Conservation (phyloP, 129 eudicot species). For the Escallonia herrerae region DNA sequence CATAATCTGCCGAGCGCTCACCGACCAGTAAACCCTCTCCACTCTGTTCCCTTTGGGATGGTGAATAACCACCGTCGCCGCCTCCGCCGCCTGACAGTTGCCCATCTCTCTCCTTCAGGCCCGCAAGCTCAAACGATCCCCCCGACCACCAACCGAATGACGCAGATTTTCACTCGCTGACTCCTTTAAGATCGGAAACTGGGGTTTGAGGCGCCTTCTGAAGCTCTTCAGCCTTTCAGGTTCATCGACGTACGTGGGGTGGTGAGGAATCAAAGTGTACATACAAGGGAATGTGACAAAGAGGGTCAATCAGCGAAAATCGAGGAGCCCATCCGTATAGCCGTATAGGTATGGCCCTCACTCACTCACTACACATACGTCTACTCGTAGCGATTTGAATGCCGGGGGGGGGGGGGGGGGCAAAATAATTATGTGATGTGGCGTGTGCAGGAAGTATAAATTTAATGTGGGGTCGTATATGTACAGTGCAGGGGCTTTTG, state of each 20-base stretch:
- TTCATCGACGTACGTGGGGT: not conserved
- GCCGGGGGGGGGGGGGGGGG: not conserved
- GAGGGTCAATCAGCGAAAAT: not conserved
- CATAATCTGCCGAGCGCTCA: slow-evolving; percentile 69
- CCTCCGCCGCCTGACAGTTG: slow-evolving; percentile 87
- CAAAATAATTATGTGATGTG: not conserved
- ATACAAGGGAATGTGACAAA: not conserved
- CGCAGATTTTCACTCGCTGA: not conserved
- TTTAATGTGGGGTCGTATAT: not conserved
- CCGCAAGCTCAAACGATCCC: not conserved
- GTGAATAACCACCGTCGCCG: slow-evolving; percentile 64
- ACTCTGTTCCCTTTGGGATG: slow-evolving; percentile 54
- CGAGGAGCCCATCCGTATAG: not conserved
- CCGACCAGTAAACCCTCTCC: slow-evolving; percentile 59
- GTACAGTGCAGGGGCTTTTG: too few relatives aligned
- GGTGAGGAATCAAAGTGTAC: not conserved
- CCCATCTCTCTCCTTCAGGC: slow-evolving; percentile 37
- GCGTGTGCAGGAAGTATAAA: slow-evolving; percentile 2
- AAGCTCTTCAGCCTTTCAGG: not conserved
- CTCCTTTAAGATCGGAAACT: not conserved
- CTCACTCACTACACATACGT: not conserved
- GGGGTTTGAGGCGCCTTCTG: not conserved
- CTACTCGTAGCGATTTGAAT: not conserved
- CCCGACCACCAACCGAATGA: not conserved
- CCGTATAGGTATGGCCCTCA: not conserved